These are phyloP conservation scores for Linnemannia schmuckeri DNA, from an alignment of 192 early-diverging fungal species.

Conservation along the genomic window DNA sequence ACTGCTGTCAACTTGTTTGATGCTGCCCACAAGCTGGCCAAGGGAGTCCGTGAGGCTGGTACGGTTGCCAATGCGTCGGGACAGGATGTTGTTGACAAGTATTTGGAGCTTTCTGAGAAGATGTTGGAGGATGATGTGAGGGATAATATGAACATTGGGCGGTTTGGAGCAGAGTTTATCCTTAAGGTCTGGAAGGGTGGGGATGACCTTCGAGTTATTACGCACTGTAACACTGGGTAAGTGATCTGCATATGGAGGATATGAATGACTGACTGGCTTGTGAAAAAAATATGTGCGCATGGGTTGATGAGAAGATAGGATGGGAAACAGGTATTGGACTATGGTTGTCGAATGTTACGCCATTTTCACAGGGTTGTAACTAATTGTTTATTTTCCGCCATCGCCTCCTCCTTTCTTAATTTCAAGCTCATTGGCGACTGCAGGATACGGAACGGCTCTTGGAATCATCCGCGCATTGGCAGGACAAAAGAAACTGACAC, in stretches of 20 bases:
- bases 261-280: slow-evolving; percentile 1
- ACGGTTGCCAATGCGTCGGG: slow-evolving; percentile 35
- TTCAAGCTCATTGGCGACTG: slow-evolving; percentile 78
- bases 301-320: neutral
- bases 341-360: neutral
- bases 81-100: slow-evolving; percentile 67
- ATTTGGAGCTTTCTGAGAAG: slow-evolving; percentile 78
- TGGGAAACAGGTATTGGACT: neutral
- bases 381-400: neutral
- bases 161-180: slow-evolving; percentile 82
- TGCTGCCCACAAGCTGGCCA: slow-evolving; percentile 71
- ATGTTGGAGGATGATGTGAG: slow-evolving; percentile 90
- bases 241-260: neutral
- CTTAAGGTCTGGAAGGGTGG: slow-evolving; percentile 60
- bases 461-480: slow-evolving; percentile 92
- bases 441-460: slow-evolving; percentile 92
- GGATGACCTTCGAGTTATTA: slow-evolving; percentile 76
- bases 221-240: slow-evolving; percentile 98
- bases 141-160: slow-evolving; percentile 92
- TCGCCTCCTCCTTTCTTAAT: neutral
- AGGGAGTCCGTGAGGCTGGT: slow-evolving; percentile 46
- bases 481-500: slow-evolving; percentile 65
- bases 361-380: neutral
- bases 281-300: neutral
- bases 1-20: slow-evolving; percentile 98